These are phyloP conservation scores for Microsporum ferrugineum DNA, from an alignment of 2,329 filamentous ascomycete species.

Conservation along the genomic window DNA sequence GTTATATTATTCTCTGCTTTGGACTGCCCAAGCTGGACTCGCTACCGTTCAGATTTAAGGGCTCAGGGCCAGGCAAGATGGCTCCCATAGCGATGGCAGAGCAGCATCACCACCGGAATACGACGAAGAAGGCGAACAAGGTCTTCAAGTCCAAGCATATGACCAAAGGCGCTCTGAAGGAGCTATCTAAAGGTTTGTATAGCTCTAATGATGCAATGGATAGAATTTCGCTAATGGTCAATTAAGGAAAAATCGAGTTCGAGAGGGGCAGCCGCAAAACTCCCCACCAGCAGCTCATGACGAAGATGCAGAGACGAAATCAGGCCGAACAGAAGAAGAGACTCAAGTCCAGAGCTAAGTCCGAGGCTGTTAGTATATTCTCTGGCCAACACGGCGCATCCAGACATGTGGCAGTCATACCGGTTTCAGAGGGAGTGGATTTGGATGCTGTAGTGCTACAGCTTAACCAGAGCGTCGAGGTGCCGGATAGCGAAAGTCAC, in stretches of 20 bases:
- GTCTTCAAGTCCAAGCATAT: constrained; percentile 85
- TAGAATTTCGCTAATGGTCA: constrained; percentile 11
- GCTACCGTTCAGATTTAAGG: constrained; percentile 79
- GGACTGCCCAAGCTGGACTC: constrained; percentile 17
- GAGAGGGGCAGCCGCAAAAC: constrained; percentile 71
- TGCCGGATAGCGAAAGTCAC: constrained; percentile 53
- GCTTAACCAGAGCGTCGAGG: constrained; percentile 69
- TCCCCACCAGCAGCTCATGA: constrained; percentile 92
- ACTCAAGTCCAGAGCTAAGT: constrained; percentile 71
- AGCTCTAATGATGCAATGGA: not conserved
- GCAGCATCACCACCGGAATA: constrained; percentile 80
- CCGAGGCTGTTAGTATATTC: constrained; percentile 70
- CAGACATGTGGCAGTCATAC: constrained; percentile 76
- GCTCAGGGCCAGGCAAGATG: constrained; percentile 54
- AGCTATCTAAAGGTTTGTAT: constrained; percentile 65
- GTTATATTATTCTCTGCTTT: not conserved
- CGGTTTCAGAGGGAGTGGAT: constrained; percentile 64
- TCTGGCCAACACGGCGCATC: constrained; percentile 77
- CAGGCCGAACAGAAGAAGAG: constrained; percentile 83
- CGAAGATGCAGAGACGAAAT: constrained; percentile 89
- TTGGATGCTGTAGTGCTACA: constrained; percentile 53
- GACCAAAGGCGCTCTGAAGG: constrained; percentile 76
- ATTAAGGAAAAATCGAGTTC: constrained; percentile 59
- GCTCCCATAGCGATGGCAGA: constrained; percentile 50
- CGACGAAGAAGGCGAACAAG: constrained; percentile 81